These are phyloP conservation scores for Aspergillus carbonarius DNA, from an alignment of 2,329 filamentous ascomycete genomes.

Conservation along the genomic window DNA sequence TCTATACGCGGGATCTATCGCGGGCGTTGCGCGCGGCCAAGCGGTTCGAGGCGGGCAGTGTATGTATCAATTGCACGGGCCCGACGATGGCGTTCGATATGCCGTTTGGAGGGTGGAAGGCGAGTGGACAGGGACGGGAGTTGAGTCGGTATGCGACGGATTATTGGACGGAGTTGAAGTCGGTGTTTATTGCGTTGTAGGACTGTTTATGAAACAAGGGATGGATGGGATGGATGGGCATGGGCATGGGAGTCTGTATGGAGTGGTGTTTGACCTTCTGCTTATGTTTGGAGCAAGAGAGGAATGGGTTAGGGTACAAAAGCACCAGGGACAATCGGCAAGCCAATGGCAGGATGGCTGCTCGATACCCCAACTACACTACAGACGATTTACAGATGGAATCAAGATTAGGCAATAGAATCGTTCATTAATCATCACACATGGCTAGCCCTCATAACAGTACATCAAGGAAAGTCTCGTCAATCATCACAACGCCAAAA, in stretches of 20 bases:
- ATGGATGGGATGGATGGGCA: not conserved
- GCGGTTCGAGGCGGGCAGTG: constrained; percentile 60
- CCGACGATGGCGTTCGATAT: constrained; percentile 48
- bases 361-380: too few species aligned
- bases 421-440: not conserved
- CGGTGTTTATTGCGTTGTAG: constrained; percentile 23
- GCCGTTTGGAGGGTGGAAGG: constrained; percentile 41
- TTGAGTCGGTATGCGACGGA: constrained; percentile 43
- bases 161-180: constrained; percentile 46
- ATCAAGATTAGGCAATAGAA: not conserved
- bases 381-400: too few species aligned
- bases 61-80: constrained; percentile 72
- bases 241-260: too few species aligned
- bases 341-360: too few species aligned
- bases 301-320: too few species aligned
- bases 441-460: not conserved
- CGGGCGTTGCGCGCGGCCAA: constrained; percentile 74
- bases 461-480: constrained; percentile 4
- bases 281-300: too few species aligned
- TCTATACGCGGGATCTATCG: constrained; percentile 77
- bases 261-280: too few species aligned
- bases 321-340: too few species aligned
- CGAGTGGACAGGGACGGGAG: constrained; percentile 44
- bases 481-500: not conserved
- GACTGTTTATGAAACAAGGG: not conserved